Evolutionary conservation across 176 grass and related monocot genomes (phyloP), one percentile per base, ranked within the genome.

Genomic region (Rhynchospora pubera): DNA sequence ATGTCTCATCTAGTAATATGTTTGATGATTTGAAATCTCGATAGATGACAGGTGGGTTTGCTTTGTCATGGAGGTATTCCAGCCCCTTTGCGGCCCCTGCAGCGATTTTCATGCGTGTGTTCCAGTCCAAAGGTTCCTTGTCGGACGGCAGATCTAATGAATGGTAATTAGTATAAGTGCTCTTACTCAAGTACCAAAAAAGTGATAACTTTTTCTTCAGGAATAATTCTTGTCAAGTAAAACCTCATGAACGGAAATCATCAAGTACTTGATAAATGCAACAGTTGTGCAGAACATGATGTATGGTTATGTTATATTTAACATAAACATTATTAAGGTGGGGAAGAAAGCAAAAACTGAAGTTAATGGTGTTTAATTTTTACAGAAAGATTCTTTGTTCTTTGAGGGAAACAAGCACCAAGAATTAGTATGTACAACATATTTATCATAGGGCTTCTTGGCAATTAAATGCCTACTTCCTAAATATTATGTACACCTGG

Each of bases 51-150:
- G 93, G 93, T 10, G 93, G 93, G 70, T 88, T 95, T 9, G 93
- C 93, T 86, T 92, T 95, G 79, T 95, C 93, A 51, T 95, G 93
- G 78, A 95, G 90, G 82, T 95, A 95, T 71, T 95, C 93, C 57
- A 95, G 82, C 45, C 93, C 93, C 85, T 88, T 92, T 24, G 93
- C 93, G 71, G 93, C 93, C 84, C 93, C 93, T 2, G 93, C 93
- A 32, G 93, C 93, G 80, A 95, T 95, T 88, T 90, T 95, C 93
- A 95, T 95, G 66, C 93, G 89, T 8, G 79, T 75, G 65, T 87
- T 95, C 93, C 93, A 95, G 76, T 92, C 90, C 86, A 95, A 85
- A 39, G 90, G 80, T 61, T 89, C 93, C 86, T 95, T 95, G 50
- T 92, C 90, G 26, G 65, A 82, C 70, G 93, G 90, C 48, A 95